Percentiles rank a stretch among this genome's conserved stretches.
Conservation (phyloP, 2,329 filamentous ascomycete species). For the Drechmeria coniospora region DNA sequence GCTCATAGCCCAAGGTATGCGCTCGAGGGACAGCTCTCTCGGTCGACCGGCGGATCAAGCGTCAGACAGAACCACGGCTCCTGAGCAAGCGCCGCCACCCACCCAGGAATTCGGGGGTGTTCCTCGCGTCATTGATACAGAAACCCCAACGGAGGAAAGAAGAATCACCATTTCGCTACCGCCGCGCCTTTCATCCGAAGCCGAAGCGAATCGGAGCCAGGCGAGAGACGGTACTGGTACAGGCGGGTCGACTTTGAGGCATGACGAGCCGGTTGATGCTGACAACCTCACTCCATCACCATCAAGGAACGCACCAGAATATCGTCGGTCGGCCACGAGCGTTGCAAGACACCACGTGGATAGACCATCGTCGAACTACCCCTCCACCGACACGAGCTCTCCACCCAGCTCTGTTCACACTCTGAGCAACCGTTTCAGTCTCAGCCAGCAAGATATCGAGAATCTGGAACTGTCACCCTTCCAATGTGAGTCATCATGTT, state of each 20-base stretch:
- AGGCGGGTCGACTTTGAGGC: too few relatives aligned
- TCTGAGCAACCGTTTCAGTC: constrained; percentile 11
- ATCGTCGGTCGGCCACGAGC: neutral
- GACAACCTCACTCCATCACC: neutral
- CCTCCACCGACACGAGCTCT: constrained; percentile 17
- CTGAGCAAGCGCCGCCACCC: neutral
- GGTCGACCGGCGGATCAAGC: constrained; percentile 6
- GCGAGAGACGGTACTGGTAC: too few relatives aligned
- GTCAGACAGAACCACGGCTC: neutral
- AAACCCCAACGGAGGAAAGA: constrained; percentile 1
- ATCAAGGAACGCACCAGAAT: neutral
- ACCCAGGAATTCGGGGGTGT: constrained; percentile 4
- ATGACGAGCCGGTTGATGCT: too few relatives aligned
- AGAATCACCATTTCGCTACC: neutral
- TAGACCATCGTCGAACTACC: constrained; percentile 17
- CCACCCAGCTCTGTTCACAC: constrained; percentile 16
- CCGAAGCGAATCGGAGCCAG: too few relatives aligned
- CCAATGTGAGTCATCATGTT: constrained; percentile 11
- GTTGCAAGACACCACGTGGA: constrained; percentile 1
- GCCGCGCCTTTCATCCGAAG: too few relatives aligned
- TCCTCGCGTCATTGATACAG: constrained; percentile 5
- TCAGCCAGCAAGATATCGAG: constrained; percentile 17
- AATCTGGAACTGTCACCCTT: constrained; percentile 20
- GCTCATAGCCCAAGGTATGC: constrained; percentile 20
- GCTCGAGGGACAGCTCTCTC: constrained; percentile 12